Base-by-base conservation (phyloP, 129 eudicot species). In the Tanacetum coccineum region DNA sequence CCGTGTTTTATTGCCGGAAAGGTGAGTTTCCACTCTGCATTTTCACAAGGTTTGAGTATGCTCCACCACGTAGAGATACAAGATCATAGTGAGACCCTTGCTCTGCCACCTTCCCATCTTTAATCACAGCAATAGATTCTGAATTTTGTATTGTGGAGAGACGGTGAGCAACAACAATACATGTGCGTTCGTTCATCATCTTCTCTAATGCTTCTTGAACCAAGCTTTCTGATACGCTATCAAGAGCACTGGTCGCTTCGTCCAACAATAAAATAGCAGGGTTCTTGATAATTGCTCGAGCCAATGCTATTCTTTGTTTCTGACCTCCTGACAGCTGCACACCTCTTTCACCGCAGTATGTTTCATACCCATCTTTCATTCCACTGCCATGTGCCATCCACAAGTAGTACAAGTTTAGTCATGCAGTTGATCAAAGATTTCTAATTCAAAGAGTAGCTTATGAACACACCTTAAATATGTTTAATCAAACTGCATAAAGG, bases 191-290 rank as follows among this genome's bases (percentile, higher is more conserved):
- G 1, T 59, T 76, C 90, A 87, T 84, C 87, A 80, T 84, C 74
- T 87, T 84, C 79, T 79, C 86, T 10, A 87, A 70, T 67, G 95
- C 91, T 75, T 87, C 95, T 70, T 87, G 91, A 48, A 87, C 88
- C 50, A 84, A 64, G 72, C 77, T 82, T 68, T 87, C 95, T 8
- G 95, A 84, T 4, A 81, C 76, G 25, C 79, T 84, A 54, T 87
- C 91, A 15, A 82, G 77, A 28, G 91, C 91, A 61, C 95, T 87
- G 0, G 88, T 84, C 45, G 91, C 91, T 70, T 84, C 95, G 39
- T 87, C 91, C 59, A 87, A 44, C 64, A 87, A 22, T 48, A 87
- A 78, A 71, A 87, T 82, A 25, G 81, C 69, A 2, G 95, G 86
- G 64, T 80, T 83, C 80, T 87, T 87, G 21, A 87, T 67, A 55